These are phyloP conservation scores for Mycena citricolor DNA, from an alignment of 1,284 basidiomycete species.

Conservation along the genomic window DNA sequence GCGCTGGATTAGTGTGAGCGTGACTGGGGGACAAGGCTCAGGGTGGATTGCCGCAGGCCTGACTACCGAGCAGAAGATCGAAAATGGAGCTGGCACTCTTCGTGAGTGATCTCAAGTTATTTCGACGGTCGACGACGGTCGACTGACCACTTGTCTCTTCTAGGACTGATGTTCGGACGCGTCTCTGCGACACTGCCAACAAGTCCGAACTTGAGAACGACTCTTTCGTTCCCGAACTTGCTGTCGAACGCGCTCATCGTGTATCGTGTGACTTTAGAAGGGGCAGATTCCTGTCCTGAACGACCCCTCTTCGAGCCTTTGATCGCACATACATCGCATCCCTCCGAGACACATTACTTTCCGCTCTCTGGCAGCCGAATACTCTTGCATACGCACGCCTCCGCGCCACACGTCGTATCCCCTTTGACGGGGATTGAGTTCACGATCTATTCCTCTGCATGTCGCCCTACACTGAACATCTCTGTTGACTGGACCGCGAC, in stretches of 20 bases:
- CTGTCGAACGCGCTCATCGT: constrained; percentile 61
- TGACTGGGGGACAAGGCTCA: constrained; percentile 50
- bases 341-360: constrained; percentile 72
- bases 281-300: constrained; percentile 28
- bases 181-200: constrained; percentile 33
- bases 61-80: constrained; percentile 31
- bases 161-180: constrained; percentile 41
- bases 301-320: constrained; percentile 54
- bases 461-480: constrained; percentile 44
- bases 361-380: constrained; percentile 45
- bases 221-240: constrained; percentile 47
- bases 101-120: constrained; percentile 48
- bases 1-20: constrained; percentile 51
- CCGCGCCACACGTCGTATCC: constrained; percentile 46
- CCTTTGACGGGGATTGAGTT: constrained; percentile 58
- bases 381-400: constrained; percentile 70
- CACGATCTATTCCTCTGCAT: constrained; percentile 57
- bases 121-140: too few species aligned
- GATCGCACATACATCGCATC: constrained; percentile 54
- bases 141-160: constrained; percentile 7
- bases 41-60: constrained; percentile 70
- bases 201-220: constrained; percentile 31
- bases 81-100: constrained; percentile 36
- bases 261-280: constrained; percentile 50
- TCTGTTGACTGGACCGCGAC: constrained; percentile 68